phyloP scores from a whole-genome alignment of 768 basidiomycete species.

The Pseudohyphozyma bogoriensis region DNA sequence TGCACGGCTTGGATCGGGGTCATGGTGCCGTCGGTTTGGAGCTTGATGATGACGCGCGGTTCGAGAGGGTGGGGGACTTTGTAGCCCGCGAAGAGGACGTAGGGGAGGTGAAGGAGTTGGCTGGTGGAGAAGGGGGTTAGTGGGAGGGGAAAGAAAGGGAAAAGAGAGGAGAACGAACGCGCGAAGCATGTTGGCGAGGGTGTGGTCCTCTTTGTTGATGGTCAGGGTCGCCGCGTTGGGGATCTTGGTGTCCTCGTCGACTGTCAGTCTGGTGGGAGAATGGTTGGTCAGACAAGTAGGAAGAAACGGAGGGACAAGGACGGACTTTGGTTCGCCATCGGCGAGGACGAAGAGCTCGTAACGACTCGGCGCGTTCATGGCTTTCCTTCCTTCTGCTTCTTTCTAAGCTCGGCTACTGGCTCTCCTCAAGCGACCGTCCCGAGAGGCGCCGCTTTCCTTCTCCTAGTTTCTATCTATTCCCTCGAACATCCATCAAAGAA shows the following conservation, averaged over 20 bases:
- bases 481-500: neutral
- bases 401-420: neutral
- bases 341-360: constrained; percentile 84
- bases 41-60: constrained; percentile 84
- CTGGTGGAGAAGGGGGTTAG: constrained; percentile 41
- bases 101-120: constrained; percentile 77
- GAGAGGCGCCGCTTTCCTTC: neutral
- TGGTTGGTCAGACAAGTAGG: neutral
- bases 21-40: constrained; percentile 81
- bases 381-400: constrained; percentile 40
- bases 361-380: constrained; percentile 95
- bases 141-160: neutral
- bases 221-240: constrained; percentile 94
- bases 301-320: constrained; percentile 30
- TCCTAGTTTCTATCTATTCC: neutral
- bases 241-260: constrained; percentile 92
- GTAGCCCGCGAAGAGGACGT: constrained; percentile 92
- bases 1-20: constrained; percentile 72
- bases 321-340: constrained; percentile 88
- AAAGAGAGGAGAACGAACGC: constrained; percentile 49
- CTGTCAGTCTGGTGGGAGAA: constrained; percentile 45
- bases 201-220: constrained; percentile 93
- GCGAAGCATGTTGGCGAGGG: constrained; percentile 90
- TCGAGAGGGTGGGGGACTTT: constrained; percentile 94
- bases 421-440: too few relatives aligned